Percentiles rank a stretch among this genome's conserved stretches.
Conservation (phyloP, 495 filamentous ascomycete species). For the Immersiella caudata region DNA sequence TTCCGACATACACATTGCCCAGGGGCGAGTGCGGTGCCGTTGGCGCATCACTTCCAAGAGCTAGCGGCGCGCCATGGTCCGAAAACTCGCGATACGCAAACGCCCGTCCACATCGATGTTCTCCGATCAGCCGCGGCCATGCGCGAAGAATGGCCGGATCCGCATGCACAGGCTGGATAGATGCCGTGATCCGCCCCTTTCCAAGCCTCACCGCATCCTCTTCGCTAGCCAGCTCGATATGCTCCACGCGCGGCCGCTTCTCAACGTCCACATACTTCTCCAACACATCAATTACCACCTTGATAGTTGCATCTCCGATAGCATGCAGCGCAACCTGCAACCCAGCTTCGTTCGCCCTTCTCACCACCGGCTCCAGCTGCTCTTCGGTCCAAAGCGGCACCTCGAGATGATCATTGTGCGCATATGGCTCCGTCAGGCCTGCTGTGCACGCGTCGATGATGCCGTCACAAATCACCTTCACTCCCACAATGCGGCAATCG, state of each 20-base stretch:
- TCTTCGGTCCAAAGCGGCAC: constrained; percentile 60
- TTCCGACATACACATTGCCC: constrained; percentile 61
- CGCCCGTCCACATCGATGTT: constrained; percentile 54
- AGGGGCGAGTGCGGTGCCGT: constrained; percentile 61
- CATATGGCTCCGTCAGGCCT: constrained; percentile 62
- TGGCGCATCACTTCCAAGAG: constrained; percentile 63
- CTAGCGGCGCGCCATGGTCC: constrained; percentile 54
- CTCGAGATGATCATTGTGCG: constrained; percentile 46
- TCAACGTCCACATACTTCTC: constrained; percentile 47
- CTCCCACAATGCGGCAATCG: constrained; percentile 62
- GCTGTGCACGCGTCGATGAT: constrained; percentile 71
- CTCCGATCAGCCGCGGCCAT: constrained; percentile 60
- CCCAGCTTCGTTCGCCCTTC: constrained; percentile 54
- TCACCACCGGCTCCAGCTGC: constrained; percentile 57
- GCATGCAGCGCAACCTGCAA: constrained; percentile 69
- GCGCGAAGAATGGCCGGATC: constrained; percentile 64
- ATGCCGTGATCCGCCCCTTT: constrained; percentile 60
- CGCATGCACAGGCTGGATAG: constrained; percentile 65
- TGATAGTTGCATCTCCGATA: constrained; percentile 63
- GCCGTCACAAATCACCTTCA: constrained; percentile 71
- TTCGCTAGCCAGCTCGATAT: constrained; percentile 60
- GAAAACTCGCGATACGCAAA: constrained; percentile 66
- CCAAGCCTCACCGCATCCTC: constrained; percentile 58
- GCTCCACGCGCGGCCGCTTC: constrained; percentile 63
- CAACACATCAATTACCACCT: constrained; percentile 58